These are phyloP conservation scores for Raffaelea ambrosiae DNA, from an alignment of 2,329 filamentous ascomycete species.

Conservation along the genomic window DNA sequence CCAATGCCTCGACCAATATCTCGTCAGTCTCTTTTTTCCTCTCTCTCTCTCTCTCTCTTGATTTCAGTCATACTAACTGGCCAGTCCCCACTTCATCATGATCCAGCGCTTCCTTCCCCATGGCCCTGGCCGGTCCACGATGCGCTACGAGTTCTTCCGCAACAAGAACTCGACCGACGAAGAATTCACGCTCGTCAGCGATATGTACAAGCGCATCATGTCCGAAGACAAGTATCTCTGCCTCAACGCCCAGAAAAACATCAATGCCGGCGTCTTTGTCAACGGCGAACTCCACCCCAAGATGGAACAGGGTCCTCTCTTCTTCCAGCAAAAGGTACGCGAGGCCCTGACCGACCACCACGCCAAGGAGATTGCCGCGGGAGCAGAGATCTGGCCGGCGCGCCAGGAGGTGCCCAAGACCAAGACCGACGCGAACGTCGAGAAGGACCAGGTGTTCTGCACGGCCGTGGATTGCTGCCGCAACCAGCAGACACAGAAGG, in stretches of 20 bases:
- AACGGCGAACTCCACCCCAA: conserved; percentile 55
- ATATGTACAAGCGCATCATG: conserved; percentile 57
- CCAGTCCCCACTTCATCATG: neutral
- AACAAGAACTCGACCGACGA: conserved; percentile 52
- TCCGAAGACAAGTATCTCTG: conserved; percentile 57
- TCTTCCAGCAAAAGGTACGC: neutral
- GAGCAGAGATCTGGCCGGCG: neutral
- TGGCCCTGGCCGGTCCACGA: conserved; percentile 38
- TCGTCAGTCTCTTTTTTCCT: conserved; percentile 29
- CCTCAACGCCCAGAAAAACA: conserved; percentile 49
- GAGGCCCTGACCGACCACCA: neutral
- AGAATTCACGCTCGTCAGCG: conserved; percentile 47
- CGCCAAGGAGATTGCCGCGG: neutral
- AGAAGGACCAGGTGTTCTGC: neutral
- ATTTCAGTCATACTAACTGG: neutral
- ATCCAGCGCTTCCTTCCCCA: conserved; percentile 54
- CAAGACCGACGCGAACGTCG: neutral
- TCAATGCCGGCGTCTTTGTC: conserved; percentile 52
- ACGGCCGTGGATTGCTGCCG: neutral
- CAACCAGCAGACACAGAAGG: neutral
- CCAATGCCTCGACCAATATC: conserved; percentile 41
- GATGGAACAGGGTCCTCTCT: neutral
- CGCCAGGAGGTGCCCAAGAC: neutral
- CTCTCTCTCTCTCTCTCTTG: neutral
- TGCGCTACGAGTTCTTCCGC: conserved; percentile 56